phyloP scores from a whole-genome alignment of 768 basidiomycete species.

The Solioccasus polychromus region DNA sequence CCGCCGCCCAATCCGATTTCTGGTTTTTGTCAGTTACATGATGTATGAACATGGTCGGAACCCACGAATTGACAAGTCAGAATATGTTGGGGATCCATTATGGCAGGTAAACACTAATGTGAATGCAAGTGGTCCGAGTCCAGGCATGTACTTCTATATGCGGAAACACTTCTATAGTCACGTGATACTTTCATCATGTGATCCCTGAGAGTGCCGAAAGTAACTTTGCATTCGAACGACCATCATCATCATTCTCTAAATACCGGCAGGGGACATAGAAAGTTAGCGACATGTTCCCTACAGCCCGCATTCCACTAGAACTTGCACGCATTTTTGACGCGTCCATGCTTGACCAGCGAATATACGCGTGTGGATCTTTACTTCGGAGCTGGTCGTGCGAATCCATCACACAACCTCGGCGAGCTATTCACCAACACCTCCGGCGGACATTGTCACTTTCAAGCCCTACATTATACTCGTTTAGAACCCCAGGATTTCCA shows the following conservation, averaged over 20 bases:
- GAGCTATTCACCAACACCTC: slow-evolving; percentile 12
- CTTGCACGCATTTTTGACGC: slow-evolving; percentile 12
- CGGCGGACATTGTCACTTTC: background rate
- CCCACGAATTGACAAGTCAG: slow-evolving; percentile 23
- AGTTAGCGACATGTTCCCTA: background rate
- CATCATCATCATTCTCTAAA: background rate
- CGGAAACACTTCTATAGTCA: background rate
- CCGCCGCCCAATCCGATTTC: slow-evolving; percentile 71
- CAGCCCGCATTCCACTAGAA: slow-evolving; percentile 5
- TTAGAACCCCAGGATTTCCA: background rate
- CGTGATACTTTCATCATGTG: slow-evolving; percentile 2
- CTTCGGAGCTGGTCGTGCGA: slow-evolving; percentile 3
- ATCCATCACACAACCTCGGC: background rate
- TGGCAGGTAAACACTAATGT: background rate
- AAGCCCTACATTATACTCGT: background rate
- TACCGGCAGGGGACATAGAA: background rate
- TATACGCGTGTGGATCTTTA: background rate
- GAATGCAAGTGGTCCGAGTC: no score
- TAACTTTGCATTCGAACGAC: background rate
- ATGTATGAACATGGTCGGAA: background rate
- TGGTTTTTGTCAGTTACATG: slow-evolving; percentile 24
- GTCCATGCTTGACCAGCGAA: slow-evolving; percentile 4
- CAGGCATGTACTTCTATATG: background rate
- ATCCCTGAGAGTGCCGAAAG: background rate
- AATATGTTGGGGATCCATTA: slow-evolving; percentile 1